Base-by-base conservation (phyloP, 768 basidiomycete species). In the Naematelia encephala region DNA sequence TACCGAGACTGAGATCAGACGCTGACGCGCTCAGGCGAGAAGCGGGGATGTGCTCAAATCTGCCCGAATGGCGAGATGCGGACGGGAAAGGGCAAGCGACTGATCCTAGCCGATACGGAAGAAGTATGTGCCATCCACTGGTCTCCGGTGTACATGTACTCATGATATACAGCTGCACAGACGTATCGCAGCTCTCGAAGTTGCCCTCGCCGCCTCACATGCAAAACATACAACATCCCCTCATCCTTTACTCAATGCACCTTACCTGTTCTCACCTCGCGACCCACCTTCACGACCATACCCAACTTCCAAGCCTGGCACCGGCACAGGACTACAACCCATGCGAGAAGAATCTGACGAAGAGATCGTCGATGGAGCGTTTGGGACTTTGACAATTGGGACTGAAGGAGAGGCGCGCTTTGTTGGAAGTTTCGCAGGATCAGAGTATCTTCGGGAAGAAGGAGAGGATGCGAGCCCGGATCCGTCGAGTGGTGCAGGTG, bases 341-440 rank as follows among this genome's bases (percentile, higher is more conserved):
- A 26, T 26, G 39, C 51, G 46, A 4, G 51, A 52, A 23, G 64
- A 51, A 29, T 57, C 14, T 8, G 64, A 67, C 42, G 71, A 75
- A 8, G 68, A 69, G 12, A 19, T 68, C 13, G 67, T 70, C 12
- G 67, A 76, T 42, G 64, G 64, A 8, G 62, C 67, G 5, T 69
- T 74, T 52, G 74, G 74, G 2, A 76, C 74, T 0, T 47, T 76
- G 49, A 76, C 74, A 5, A 72, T 76, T 48, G 70, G 69, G 0
- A 57, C 49, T 16, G 64, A 69, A 28, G 74, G 74, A 1, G 62
- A 73, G 49, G 67, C 74, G 0, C 59, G 61, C 51, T 76, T 74
- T 44, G 69, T 76, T 1, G 74, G 74, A 4, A 64, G 61, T 51
- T 67, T 70, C 30, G 74, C 72, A 14, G 74, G 68, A 14, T 69